A percentile compares a stretch with the other conserved stretches of the same genome.
These are phyloP conservation scores for Podaxis sp. DNA, from an alignment of 768 basidiomycete species.

Conservation along the genomic window DNA sequence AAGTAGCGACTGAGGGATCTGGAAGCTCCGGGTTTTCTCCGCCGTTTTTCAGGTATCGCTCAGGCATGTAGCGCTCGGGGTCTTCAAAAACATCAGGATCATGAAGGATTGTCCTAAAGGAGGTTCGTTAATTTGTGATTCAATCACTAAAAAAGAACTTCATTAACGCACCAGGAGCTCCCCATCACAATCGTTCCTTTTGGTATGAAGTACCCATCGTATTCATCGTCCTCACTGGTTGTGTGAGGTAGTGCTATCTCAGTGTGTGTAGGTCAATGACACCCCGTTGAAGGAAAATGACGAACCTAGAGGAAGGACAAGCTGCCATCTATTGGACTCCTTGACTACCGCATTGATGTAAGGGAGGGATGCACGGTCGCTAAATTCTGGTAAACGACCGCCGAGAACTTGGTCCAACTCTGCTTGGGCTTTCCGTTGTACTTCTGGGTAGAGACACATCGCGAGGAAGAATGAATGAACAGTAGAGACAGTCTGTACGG, in stretches of 20 bases:
- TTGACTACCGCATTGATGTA: slow-evolving; percentile 31
- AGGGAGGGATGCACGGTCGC: slow-evolving; percentile 26
- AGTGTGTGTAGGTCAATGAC: not conserved
- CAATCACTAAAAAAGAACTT: not conserved
- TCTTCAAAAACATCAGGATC: slow-evolving; percentile 21
- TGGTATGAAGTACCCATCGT: slow-evolving; percentile 27
- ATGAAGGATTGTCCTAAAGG: slow-evolving; percentile 20
- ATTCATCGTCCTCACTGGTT: slow-evolving; percentile 6
- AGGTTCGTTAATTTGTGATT: not conserved
- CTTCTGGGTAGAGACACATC: slow-evolving; percentile 30
- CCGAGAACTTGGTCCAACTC: slow-evolving; percentile 35
- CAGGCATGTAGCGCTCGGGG: slow-evolving; percentile 22
- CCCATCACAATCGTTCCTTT: slow-evolving; percentile 28
- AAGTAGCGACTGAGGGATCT: slow-evolving; percentile 19
- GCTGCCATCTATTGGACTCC: slow-evolving; percentile 31
- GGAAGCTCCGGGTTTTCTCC: slow-evolving; percentile 16
- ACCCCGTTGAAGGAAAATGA: slow-evolving; percentile 15
- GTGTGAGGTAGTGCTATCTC: not conserved
- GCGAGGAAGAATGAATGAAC: slow-evolving; percentile 29
- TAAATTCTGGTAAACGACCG: slow-evolving; percentile 28
- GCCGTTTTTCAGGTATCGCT: slow-evolving; percentile 24
- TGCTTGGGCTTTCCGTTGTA: slow-evolving; percentile 28
- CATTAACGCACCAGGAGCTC: slow-evolving; percentile 21
- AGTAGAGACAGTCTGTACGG: slow-evolving; percentile 23
- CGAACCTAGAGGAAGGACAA: slow-evolving; percentile 28